Evolutionary conservation across 495 filamentous ascomycete species (phyloP), one percentile per base, ranked within the genome.

Genomic region (Aspergillus ellipticus): DNA sequence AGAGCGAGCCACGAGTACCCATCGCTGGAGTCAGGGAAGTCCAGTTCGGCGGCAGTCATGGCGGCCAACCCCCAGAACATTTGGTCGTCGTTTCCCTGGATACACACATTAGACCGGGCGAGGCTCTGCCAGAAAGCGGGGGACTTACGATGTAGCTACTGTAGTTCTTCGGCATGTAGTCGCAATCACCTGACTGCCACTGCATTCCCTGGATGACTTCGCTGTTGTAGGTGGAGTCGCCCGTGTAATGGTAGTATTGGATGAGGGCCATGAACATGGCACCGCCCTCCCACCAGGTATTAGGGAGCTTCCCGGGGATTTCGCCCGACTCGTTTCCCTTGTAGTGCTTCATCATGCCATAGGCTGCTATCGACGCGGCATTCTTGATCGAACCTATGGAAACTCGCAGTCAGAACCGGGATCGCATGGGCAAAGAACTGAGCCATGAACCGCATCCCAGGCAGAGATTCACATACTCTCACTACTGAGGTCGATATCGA

Each of bases 241-340:
- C 82, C 0, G 85, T 88, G 47, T 81, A 82, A 55, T 80, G 79
- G 80, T 82, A 88, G 70, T 90, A 90, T 57, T 88, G 77, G 53
- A 90, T 75, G 57, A 86, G 66, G n/a, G 82, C 77, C 65, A 82
- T 82, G 68, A 86, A 87, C 73, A 88, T 79, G 50, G 82, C 83
- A 16, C 83, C 82, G 16, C 73, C 84, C 69, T 89, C 84, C 85
- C 85, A 90, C 88, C 87, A 89, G 4, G 71, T 76, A 17, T 60
- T 57, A 57, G 67, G 70, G 49, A 83, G 64, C 20, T 81, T 62
- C 20, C 84, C 84, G n/a, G 83, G 78, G 22, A 75, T 79, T 17
- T 79, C 64, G 37, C 81, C 84, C 2, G 83, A 75, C 54, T 80
- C 49, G 50, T 86, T 77, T 22, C 81, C 82, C 15, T 73, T 71